Percentiles rank a stretch among this genome's conserved stretches.
These are phyloP conservation scores for Gossypium davidsonii DNA, from an alignment of 441 rosid genomes.

Conservation along the genomic window DNA sequence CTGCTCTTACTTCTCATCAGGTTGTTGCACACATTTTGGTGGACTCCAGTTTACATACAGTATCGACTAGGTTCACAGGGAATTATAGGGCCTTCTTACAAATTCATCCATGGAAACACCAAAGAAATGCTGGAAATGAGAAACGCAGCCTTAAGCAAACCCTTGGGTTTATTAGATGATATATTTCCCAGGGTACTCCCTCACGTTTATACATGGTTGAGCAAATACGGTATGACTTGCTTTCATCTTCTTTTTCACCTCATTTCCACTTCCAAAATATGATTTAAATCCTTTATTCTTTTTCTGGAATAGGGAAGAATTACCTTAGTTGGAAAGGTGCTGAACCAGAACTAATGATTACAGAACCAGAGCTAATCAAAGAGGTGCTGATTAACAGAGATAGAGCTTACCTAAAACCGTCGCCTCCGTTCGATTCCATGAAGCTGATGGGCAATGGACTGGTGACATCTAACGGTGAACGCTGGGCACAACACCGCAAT, in stretches of 20 bases:
- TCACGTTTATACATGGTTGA: slow-evolving; percentile 20
- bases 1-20: not conserved
- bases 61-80: slow-evolving; percentile 29
- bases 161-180: slow-evolving; percentile 31
- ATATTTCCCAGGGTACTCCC: slow-evolving; percentile 26
- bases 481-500: slow-evolving; percentile 26
- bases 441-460: slow-evolving; percentile 33
- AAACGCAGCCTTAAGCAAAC: slow-evolving; percentile 19
- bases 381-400: slow-evolving; percentile 27
- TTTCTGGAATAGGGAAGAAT: slow-evolving; percentile 21
- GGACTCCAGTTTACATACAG: slow-evolving; percentile 22
- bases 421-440: not conserved
- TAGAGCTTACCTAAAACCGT: slow-evolving; percentile 8
- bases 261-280: not conserved
- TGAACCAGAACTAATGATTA: slow-evolving; percentile 20
- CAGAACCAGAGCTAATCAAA: slow-evolving; percentile 25
- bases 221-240: slow-evolving; percentile 22
- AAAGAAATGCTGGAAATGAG: slow-evolving; percentile 22
- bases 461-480: slow-evolving; percentile 13
- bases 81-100: slow-evolving; percentile 20
- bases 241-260: not conserved
- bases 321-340: slow-evolving; percentile 30
- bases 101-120: slow-evolving; percentile 26
- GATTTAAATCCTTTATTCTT: not conserved
- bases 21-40: slow-evolving; percentile 32